Base-by-base conservation (phyloP, 345 rosid genomes). In the Rhodamnia rubescens region DNA sequence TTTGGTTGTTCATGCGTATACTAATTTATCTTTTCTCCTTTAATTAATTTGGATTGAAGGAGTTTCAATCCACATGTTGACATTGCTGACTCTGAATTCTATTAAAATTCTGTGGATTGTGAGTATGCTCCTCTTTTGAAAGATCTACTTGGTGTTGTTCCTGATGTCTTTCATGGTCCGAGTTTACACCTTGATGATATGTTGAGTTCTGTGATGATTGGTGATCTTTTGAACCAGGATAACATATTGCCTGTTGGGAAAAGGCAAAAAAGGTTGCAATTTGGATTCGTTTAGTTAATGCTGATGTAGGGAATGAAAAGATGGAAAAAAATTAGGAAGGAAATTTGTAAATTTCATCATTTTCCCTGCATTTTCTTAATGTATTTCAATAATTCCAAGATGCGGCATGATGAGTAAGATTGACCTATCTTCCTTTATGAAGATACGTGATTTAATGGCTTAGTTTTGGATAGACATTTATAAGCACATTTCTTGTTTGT, bases 1-100 rank as follows among this genome's bases (percentile, higher is more conserved):
- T 69, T 69, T 18, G 78, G 82, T 87, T 85, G 82, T 86, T 42
- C 87, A 58, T 85, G 52, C 75, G 85, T 87, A 50, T 51, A 16
- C 40, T 9, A 52, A 26, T 52, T 24, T 87, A 36, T 20, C 82
- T 74, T 29, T 85, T 83, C 21, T 53, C 29, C 22, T 84, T 42
- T 13, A 52, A 57, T 57, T 84, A 51, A 49, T 50, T 82, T 32
- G 42, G 27, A 51, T 82, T 82, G n/a, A n/a, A 49, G 83, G 53
- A 50, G 56, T 51, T 53, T 22, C 57, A 32, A 22, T 82, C 53
- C 56, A 82, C 53, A 18, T 51, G 18, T 47, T 18, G 47, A 69
- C 47, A 18, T 24, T 36, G 47, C 80, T 69, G 24, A 36, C 36
- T 69, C 80, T 69, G 47, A 69, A 36, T 69, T 69, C 26, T 69